A percentile compares a stretch with the other conserved stretches of the same genome.
These are phyloP conservation scores for Chrysoporthe austroafricana DNA, from an alignment of 2,329 filamentous ascomycete genomes.

Conservation along the genomic window DNA sequence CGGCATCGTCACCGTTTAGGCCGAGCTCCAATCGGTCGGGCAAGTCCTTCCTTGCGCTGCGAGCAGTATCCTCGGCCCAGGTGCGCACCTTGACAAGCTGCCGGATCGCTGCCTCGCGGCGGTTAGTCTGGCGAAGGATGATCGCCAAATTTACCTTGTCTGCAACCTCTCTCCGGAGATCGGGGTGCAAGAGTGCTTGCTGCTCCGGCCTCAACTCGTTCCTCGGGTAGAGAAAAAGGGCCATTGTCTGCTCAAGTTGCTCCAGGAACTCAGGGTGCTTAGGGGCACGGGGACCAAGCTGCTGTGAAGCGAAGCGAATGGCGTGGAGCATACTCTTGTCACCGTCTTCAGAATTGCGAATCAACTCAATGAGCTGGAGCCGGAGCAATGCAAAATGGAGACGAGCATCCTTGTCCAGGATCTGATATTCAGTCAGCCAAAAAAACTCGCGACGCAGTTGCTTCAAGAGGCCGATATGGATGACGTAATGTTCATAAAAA, in stretches of 20 bases:
- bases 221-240: constrained; percentile 84
- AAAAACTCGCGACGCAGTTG: constrained; percentile 35
- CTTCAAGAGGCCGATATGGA: constrained; percentile 29
- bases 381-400: constrained; percentile 90
- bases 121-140: constrained; percentile 70
- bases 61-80: constrained; percentile 76
- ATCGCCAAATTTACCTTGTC: constrained; percentile 89
- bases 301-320: constrained; percentile 82
- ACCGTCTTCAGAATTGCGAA: constrained; percentile 73
- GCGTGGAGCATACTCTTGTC: constrained; percentile 72
- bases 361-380: constrained; percentile 91
- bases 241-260: constrained; percentile 91
- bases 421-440: constrained; percentile 55
- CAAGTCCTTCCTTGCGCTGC: constrained; percentile 46
- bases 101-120: constrained; percentile 80
- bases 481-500: constrained; percentile 66
- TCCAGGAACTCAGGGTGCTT: constrained; percentile 80
- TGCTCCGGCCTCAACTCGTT: constrained; percentile 78
- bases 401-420: constrained; percentile 80
- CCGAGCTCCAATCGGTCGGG: constrained; percentile 47
- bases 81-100: constrained; percentile 79
- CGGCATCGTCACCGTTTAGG: constrained; percentile 42
- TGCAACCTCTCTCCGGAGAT: constrained; percentile 81
- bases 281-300: constrained; percentile 85
- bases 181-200: constrained; percentile 75